Evolutionary conservation across 2,329 filamentous ascomycete genomes (phyloP).

Genomic region (Aspergillus luchuensis): DNA sequence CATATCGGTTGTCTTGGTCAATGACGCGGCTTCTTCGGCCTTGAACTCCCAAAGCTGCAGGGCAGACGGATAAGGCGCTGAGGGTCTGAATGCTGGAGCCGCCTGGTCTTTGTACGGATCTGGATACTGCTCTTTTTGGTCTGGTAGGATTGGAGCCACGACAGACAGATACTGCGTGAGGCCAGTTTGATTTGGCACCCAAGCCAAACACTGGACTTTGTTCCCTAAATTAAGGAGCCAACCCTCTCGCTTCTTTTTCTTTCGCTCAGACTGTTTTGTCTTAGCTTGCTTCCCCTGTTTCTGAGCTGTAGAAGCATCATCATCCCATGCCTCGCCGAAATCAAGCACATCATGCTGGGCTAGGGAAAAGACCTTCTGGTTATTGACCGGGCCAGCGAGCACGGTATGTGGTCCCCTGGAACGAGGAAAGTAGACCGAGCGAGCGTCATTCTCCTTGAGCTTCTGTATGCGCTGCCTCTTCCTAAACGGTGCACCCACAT

Average conservation of each 20-base stretch:
- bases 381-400: slow-evolving; percentile 53
- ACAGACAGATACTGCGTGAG: slow-evolving; percentile 60
- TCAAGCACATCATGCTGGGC: slow-evolving; percentile 46
- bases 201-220: slow-evolving; percentile 53
- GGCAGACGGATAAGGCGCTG: slow-evolving; percentile 50
- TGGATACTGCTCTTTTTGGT: slow-evolving; percentile 38
- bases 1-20: slow-evolving; percentile 47
- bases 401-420: slow-evolving; percentile 43
- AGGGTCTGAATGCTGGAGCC: slow-evolving; percentile 55
- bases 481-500: slow-evolving; percentile 45
- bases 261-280: slow-evolving; percentile 12
- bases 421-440: slow-evolving; percentile 46
- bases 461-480: slow-evolving; percentile 42
- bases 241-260: slow-evolving; percentile 39
- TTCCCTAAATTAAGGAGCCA: slow-evolving; percentile 62
- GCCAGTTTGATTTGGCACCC: slow-evolving; percentile 49
- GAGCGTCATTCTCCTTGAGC: slow-evolving; percentile 42
- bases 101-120: slow-evolving; percentile 34
- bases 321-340: slow-evolving; percentile 49
- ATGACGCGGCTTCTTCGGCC: slow-evolving; percentile 33
- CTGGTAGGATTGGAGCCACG: slow-evolving; percentile 41
- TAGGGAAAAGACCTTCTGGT: slow-evolving; percentile 49
- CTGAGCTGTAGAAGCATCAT: slow-evolving; percentile 15
- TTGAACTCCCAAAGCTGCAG: slow-evolving; percentile 63
- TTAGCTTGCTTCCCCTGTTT: slow-evolving; percentile 15